These are phyloP conservation scores for Cystobasidiopsis lactophilus DNA, from an alignment of 768 basidiomycete species.

Conservation along the genomic window DNA sequence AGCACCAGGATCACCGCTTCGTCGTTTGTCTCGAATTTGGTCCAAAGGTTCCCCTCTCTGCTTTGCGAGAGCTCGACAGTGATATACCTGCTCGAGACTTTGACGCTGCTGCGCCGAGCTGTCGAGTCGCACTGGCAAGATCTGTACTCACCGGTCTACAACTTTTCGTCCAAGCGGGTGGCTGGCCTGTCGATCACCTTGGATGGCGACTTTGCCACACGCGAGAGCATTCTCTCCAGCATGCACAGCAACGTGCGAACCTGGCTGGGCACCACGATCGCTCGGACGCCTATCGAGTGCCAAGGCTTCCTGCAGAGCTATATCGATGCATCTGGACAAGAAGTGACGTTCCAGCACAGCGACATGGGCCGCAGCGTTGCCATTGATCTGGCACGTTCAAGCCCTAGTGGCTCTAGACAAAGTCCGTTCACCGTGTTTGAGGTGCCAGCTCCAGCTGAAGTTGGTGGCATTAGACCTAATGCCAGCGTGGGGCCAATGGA, in stretches of 20 bases:
- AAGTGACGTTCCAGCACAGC: conserved; percentile 46
- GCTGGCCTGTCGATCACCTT: conserved; percentile 50
- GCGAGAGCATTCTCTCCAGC: conserved; percentile 60
- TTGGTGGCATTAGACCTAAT: conserved; percentile 19
- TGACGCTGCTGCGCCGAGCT: conserved; percentile 65
- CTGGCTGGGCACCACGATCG: conserved; percentile 74
- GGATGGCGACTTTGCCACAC: conserved; percentile 60
- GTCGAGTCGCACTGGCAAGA: conserved; percentile 33
- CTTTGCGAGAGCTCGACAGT: conserved; percentile 78
- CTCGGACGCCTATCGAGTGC: conserved; percentile 72
- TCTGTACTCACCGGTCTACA: conserved; percentile 70
- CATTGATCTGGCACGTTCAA: conserved; percentile 57
- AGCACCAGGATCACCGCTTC: conserved; percentile 63
- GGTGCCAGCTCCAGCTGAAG: conserved; percentile 24
- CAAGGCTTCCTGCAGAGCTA: conserved; percentile 88
- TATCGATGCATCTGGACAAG: conserved; percentile 48
- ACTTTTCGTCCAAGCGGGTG: conserved; percentile 53
- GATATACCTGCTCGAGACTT: conserved; percentile 67
- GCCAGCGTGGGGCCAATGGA: conserved; percentile 32
- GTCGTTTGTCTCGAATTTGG: conserved; percentile 59
- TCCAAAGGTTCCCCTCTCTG: conserved; percentile 78
- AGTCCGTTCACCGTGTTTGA: conserved; percentile 31
- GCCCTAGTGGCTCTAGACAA: conserved; percentile 52
- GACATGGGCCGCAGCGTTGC: conserved; percentile 85
- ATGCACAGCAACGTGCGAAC: conserved; percentile 47